Conservation (phyloP, 441 rosid genomes). For the Gossypium gossypioides region DNA sequence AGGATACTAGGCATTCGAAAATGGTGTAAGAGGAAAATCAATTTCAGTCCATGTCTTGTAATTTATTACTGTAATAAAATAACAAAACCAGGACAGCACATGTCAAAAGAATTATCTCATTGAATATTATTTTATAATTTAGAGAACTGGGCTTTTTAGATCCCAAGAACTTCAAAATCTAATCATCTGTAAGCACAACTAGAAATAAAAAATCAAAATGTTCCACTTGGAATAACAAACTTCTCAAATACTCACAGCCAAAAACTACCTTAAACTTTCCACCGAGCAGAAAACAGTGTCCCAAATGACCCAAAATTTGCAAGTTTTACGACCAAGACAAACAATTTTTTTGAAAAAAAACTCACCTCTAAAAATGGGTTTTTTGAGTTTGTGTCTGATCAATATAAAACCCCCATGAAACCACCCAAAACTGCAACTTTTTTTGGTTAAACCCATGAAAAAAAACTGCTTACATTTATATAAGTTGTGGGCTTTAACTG, state of each 20-base stretch:
- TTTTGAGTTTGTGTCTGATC: slow-evolving; percentile 23
- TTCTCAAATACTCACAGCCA: neutral
- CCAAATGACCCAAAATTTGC: neutral
- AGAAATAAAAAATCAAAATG: neutral
- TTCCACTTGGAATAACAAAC: neutral
- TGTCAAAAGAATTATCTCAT: neutral
- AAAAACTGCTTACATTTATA: slow-evolving; percentile 3
- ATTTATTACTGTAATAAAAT: neutral
- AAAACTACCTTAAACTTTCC: neutral
- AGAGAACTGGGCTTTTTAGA: neutral
- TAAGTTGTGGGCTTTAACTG: slow-evolving; percentile 10
- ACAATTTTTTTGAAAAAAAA: neutral
- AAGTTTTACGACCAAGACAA: neutral
- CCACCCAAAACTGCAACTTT: slow-evolving; percentile 15
- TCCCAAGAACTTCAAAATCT: neutral
- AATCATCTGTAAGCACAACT: too few species aligned
- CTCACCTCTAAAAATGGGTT: slow-evolving; percentile 14
- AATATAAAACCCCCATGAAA: slow-evolving; percentile 34
- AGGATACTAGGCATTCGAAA: neutral
- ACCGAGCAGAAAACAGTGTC: neutral
- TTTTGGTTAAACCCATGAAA: slow-evolving; percentile 15
- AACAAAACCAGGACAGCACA: neutral
- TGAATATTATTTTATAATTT: neutral
- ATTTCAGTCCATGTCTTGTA: neutral
- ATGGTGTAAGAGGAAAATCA: neutral